phyloP scores from a whole-genome alignment of 148 eudicot species.

The Silene conica region DNA sequence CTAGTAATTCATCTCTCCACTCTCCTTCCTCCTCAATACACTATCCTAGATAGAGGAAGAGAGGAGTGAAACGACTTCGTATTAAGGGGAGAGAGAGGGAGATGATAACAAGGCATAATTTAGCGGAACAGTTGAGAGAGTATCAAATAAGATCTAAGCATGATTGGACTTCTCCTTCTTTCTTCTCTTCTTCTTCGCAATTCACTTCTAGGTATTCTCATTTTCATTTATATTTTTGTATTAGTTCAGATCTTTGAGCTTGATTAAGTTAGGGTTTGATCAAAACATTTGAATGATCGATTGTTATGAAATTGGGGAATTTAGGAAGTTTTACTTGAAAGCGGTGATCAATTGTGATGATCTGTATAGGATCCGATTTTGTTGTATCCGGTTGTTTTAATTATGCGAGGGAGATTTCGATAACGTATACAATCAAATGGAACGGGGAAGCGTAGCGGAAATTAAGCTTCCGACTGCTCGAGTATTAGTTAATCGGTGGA shows the following conservation, averaged over 20 bases:
- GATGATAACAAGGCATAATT: constrained; percentile 91
- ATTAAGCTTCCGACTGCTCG: no score
- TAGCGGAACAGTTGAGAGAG: constrained; percentile 88
- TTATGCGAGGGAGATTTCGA: no score
- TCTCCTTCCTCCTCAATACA: constrained; percentile 9
- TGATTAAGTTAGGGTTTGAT: neutral
- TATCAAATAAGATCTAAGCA: constrained; percentile 88
- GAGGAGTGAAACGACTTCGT: constrained; percentile 17
- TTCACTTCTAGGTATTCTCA: constrained; percentile 55
- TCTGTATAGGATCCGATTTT: neutral
- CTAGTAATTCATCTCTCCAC: neutral
- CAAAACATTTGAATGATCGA: neutral
- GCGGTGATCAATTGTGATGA: neutral
- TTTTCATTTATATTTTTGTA: neutral
- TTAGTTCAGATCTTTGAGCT: neutral
- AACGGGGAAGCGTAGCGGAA: no score
- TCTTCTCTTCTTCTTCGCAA: constrained; percentile 60
- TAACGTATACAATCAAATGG: no score
- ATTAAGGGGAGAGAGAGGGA: constrained; percentile 12
- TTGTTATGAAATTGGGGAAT: neutral
- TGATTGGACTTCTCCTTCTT: constrained; percentile 80
- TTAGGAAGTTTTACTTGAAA: no score
- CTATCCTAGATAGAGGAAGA: constrained; percentile 9
- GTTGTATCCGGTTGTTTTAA: no score
- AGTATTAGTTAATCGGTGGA: neutral